Evolutionary conservation across 2,329 filamentous ascomycete genomes (phyloP).

Genomic region (Chalara sp.): DNA sequence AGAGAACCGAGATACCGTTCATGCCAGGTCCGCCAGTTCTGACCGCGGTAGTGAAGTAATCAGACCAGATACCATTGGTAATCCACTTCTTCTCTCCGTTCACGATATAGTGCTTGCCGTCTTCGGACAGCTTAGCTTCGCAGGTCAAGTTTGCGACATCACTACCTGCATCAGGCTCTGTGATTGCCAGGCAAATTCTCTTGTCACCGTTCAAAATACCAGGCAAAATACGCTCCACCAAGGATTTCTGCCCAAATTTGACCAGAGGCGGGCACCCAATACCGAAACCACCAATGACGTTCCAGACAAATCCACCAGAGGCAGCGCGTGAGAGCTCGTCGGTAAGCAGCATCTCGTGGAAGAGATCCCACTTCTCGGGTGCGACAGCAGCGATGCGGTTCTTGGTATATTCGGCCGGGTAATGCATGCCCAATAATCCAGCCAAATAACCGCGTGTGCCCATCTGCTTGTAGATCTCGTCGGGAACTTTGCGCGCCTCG

Average conservation of each 20-base stretch:
- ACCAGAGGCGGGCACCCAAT: slow-evolving; percentile 84
- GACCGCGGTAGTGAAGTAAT: slow-evolving; percentile 97
- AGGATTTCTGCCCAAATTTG: slow-evolving; percentile 27
- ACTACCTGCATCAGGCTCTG: slow-evolving; percentile 88
- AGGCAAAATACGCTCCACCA: slow-evolving; percentile 73
- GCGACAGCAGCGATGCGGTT: slow-evolving; percentile 70
- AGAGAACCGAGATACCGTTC: slow-evolving; percentile 84
- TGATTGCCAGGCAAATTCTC: slow-evolving; percentile 95
- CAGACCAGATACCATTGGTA: slow-evolving; percentile 92
- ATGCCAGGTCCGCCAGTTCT: slow-evolving; percentile 83
- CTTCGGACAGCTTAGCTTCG: slow-evolving; percentile 88
- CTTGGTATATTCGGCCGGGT: slow-evolving; percentile 67
- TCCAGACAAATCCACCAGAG: slow-evolving; percentile 94
- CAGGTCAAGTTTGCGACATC: slow-evolving; percentile 95
- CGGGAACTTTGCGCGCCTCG: slow-evolving; percentile 84
- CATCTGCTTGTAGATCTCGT: slow-evolving; percentile 91
- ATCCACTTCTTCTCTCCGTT: slow-evolving; percentile 99
- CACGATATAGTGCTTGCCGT: slow-evolving; percentile 98
- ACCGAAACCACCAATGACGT: slow-evolving; percentile 90
- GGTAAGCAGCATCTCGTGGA: slow-evolving; percentile 94
- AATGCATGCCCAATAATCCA: slow-evolving; percentile 81
- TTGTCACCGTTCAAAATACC: slow-evolving; percentile 88
- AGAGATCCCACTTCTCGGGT: slow-evolving; percentile 91
- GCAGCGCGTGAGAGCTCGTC: slow-evolving; percentile 87
- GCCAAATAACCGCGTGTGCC: slow-evolving; percentile 87